These are phyloP conservation scores for Vigna reflexopilosa DNA, from an alignment of 306 rosid genomes.

Conservation along the genomic window DNA sequence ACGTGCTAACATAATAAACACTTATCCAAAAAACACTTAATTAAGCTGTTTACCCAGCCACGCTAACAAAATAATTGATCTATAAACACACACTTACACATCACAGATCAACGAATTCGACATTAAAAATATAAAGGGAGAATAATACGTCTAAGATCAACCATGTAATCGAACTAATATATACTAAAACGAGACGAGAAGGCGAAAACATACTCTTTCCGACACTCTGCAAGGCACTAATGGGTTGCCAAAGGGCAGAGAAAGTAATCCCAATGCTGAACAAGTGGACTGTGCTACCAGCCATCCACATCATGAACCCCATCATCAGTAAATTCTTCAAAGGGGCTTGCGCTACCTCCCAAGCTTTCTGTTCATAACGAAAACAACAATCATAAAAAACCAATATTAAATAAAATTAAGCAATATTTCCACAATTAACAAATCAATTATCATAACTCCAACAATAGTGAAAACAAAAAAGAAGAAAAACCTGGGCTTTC, in stretches of 20 bases:
- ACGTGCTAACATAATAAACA: neutral
- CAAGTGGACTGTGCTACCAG: constrained; percentile 93
- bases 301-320: constrained; percentile 99
- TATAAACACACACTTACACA: neutral
- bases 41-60: neutral
- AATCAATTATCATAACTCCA: neutral
- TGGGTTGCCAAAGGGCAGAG: constrained; percentile 99
- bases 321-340: constrained; percentile 96
- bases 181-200: neutral
- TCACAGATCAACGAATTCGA: neutral
- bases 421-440: neutral
- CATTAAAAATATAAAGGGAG: neutral
- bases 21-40: neutral
- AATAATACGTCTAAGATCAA: constrained; percentile 7
- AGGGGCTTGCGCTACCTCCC: constrained; percentile 99
- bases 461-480: neutral
- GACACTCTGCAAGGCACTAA: constrained; percentile 88
- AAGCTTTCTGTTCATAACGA: constrained; percentile 80
- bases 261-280: constrained; percentile 98
- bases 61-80: neutral
- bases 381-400: neutral
- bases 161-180: neutral
- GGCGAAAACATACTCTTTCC: constrained; percentile 68
- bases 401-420: neutral
- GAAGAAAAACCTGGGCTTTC: constrained; percentile 76